A percentile compares a stretch with the other conserved stretches of the same genome.
phyloP scores from a whole-genome alignment of 2,329 filamentous ascomycete species.

The Helotiales sp. region DNA sequence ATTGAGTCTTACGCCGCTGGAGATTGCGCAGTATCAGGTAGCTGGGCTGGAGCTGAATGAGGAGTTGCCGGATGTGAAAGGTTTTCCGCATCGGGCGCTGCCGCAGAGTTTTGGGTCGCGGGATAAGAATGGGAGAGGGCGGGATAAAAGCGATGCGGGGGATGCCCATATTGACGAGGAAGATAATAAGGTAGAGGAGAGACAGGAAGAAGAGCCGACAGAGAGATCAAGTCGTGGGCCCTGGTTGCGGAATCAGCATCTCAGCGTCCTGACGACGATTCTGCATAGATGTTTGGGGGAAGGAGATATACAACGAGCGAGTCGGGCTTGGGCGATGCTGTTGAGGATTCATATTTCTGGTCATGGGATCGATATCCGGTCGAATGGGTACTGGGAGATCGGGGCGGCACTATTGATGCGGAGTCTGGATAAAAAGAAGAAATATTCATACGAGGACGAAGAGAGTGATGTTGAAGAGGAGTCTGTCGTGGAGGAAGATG shows the following conservation, averaged over 20 bases:
- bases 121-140: conserved; percentile 22
- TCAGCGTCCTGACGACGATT: conserved; percentile 70
- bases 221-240: conserved; percentile 22
- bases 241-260: conserved; percentile 56
- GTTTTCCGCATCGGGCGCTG: conserved; percentile 59
- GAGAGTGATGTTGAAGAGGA: conserved; percentile 15
- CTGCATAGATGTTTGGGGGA: conserved; percentile 74
- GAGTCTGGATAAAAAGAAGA: conserved; percentile 34
- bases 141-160: conserved; percentile 3
- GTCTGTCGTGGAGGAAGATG: background rate
- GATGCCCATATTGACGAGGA: conserved; percentile 29
- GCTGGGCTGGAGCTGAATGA: conserved; percentile 58
- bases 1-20: conserved; percentile 57
- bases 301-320: conserved; percentile 73
- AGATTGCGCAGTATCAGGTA: conserved; percentile 57
- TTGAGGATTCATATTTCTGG: conserved; percentile 64
- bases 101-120: conserved; percentile 23
- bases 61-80: conserved; percentile 47
- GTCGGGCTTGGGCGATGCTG: conserved; percentile 76
- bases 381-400: conserved; percentile 76
- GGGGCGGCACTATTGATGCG: conserved; percentile 84
- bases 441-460: conserved; percentile 8
- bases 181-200: conserved; percentile 18
- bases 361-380: conserved; percentile 68
- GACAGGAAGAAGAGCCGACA: conserved; percentile 18